Evolutionary conservation across 306 rosid species (phyloP).

Genomic region (Begonia fuchsioides): DNA sequence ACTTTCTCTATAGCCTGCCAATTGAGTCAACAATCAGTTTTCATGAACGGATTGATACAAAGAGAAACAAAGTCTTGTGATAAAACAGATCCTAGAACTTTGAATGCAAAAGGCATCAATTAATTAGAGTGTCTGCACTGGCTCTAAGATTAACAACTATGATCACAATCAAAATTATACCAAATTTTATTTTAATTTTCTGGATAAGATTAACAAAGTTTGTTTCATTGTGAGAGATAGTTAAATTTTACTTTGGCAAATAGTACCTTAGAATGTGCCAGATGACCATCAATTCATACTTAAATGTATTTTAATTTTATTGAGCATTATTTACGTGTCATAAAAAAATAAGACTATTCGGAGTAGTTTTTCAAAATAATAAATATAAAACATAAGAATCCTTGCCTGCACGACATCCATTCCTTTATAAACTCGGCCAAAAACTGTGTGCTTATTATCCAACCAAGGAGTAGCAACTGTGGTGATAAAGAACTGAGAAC

Average conservation of each 20-base stretch:
- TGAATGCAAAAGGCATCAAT: background rate
- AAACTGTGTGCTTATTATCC: conserved; percentile 93
- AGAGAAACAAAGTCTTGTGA: no score
- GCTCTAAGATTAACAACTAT: background rate
- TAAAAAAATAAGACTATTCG: no score
- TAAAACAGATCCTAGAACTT: no score
- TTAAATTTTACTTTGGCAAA: no score
- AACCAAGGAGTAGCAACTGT: conserved; percentile 99
- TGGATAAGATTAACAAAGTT: no score
- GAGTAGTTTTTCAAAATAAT: no score
- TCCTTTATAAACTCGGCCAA: conserved; percentile 86
- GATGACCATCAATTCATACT: no score
- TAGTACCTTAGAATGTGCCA: no score
- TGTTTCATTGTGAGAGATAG: no score
- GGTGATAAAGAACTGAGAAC: conserved; percentile 96
- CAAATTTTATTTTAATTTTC: background rate
- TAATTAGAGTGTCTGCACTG: background rate
- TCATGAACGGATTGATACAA: no score
- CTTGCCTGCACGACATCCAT: conserved; percentile 99
- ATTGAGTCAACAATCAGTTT: background rate
- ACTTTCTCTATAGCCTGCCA: conserved; percentile 81
- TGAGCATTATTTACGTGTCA: background rate
- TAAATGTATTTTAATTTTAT: no score
- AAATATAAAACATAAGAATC: no score
- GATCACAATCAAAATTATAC: background rate